Evolutionary conservation across 768 basidiomycete species (phyloP), one percentile per base, ranked within the genome.

Genomic region (Lyophyllum atratum): DNA sequence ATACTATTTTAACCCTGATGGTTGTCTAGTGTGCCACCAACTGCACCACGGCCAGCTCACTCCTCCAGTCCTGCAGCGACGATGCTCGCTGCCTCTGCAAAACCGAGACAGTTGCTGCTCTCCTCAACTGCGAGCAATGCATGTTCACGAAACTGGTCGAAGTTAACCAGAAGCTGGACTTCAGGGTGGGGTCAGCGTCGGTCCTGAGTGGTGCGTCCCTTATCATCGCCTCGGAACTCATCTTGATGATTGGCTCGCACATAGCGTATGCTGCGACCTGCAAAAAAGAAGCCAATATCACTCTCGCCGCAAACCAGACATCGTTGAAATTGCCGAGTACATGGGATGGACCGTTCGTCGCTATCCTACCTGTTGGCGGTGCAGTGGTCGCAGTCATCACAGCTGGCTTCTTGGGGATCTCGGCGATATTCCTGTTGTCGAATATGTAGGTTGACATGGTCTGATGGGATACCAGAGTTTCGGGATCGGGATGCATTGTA

Each of bases 81-180:
- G 72, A 83, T 59, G 69, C 80, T 31, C 57, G 59, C 19, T 91
- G 89, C 67, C 75, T 89, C 24, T 92, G 90, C 75, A 63, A 56
- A 17, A 56, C 70, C 14, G 65, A 57, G 8, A 80, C 80, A 3
- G 75, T 83, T 29, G 55, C 67, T 1, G 61, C 72, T 1, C 69
- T 92, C 54, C 70, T 76, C 1, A 49, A 64, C 31, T 89, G 89
- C 71, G 80, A 92, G 68, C 83, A 85, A 64, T 92, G 89, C 75
- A 80, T 87, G 78, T 85, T 87, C 65, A 67, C 70, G 40, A 72
- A 73, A 55, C 71, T 90, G 25, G 79, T 92, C 60, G 64, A 65
- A 9, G 70, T 71, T 33, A 85, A 86, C 65, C 66, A 75, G 54
- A 75, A 68, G 22, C 70, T 76, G 55, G 83, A 87, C 67, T 71